These are phyloP conservation scores for Citrullus colocynthis DNA, from an alignment of 306 rosid genomes.

Conservation along the genomic window DNA sequence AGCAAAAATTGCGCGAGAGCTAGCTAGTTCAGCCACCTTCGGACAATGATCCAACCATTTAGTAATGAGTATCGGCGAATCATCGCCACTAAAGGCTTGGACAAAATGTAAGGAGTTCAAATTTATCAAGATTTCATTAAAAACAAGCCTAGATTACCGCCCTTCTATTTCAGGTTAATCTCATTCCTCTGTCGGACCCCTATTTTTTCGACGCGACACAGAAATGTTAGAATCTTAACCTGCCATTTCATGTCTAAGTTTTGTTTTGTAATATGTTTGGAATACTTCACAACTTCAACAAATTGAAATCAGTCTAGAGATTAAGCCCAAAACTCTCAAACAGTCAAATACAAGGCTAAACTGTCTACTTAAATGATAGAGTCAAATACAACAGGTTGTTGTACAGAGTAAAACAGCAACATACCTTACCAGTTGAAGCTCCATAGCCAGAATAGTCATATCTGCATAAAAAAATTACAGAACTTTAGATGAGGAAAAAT, in stretches of 20 bases:
- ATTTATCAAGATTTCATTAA: background rate
- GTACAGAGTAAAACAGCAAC: conserved; percentile 8
- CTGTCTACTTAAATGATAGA: background rate
- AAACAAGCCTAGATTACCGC: background rate
- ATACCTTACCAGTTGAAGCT: conserved; percentile 94
- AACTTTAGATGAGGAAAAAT: background rate
- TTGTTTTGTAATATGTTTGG: background rate
- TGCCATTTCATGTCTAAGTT: background rate
- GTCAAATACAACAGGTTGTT: background rate
- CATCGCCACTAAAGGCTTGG: background rate
- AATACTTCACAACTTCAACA: background rate
- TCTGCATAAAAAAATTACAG: conserved; percentile 36
- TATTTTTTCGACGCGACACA: background rate
- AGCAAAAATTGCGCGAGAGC: background rate
- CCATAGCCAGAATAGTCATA: conserved; percentile 98
- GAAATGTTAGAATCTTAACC: background rate
- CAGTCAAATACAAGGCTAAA: background rate
- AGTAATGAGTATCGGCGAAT: background rate
- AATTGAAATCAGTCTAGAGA: background rate
- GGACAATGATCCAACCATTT: background rate
- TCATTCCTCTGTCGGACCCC: no score
- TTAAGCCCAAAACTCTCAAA: background rate
- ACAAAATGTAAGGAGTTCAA: background rate
- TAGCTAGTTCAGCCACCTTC: background rate
- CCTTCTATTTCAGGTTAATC: background rate